Conservation (phyloP, 495 filamentous ascomycete species). For the Aspergillus egyptiacus region DNA sequence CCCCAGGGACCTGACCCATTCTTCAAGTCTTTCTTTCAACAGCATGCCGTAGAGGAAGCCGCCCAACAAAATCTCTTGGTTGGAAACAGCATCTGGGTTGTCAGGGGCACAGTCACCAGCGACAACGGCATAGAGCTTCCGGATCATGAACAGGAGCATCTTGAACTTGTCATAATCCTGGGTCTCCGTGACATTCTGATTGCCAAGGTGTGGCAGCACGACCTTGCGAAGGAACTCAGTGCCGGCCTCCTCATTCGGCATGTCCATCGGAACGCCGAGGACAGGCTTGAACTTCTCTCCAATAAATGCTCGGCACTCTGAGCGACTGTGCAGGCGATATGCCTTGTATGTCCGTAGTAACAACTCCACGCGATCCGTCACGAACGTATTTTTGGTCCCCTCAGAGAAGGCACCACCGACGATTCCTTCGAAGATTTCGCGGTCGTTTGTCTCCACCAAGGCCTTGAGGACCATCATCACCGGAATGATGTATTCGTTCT, state of each 20-base stretch:
- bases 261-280: slow-evolving; percentile 69
- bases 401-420: slow-evolving; percentile 68
- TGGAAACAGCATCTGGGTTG: slow-evolving; percentile 92
- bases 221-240: slow-evolving; percentile 84
- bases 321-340: slow-evolving; percentile 72
- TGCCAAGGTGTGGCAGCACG: slow-evolving; percentile 84
- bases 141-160: slow-evolving; percentile 90
- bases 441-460: slow-evolving; percentile 89
- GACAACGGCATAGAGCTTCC: slow-evolving; percentile 88
- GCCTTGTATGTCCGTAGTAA: slow-evolving; percentile 87
- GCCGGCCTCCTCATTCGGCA: slow-evolving; percentile 80
- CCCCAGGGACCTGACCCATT: slow-evolving; percentile 65
- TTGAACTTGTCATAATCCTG: slow-evolving; percentile 90
- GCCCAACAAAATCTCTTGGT: slow-evolving; percentile 87
- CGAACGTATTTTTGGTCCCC: slow-evolving; percentile 79
- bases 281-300: slow-evolving; percentile 86
- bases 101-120: slow-evolving; percentile 88
- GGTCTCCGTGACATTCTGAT: slow-evolving; percentile 68
- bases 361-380: slow-evolving; percentile 89
- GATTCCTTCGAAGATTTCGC: slow-evolving; percentile 88
- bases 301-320: slow-evolving; percentile 72
- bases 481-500: slow-evolving; percentile 90
- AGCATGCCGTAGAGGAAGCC: slow-evolving; percentile 94
- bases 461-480: slow-evolving; percentile 97
- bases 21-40: slow-evolving; percentile 87